Percentiles rank a stretch among this genome's conserved stretches.
phyloP scores from a whole-genome alignment of 106 monocot genomes.

The Gastrodia elata region DNA sequence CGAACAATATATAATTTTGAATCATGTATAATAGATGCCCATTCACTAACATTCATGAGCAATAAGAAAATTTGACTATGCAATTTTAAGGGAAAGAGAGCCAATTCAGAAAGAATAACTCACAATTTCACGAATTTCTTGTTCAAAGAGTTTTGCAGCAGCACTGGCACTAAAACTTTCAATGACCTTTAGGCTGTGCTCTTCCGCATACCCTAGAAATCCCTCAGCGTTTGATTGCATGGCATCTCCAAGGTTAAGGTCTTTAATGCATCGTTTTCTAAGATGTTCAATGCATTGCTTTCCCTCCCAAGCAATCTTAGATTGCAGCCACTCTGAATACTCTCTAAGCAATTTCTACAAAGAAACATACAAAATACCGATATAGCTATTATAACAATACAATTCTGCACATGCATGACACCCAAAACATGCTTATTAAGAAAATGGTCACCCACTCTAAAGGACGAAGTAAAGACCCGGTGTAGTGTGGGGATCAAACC shows the following conservation, averaged over 20 bases:
- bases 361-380: neutral
- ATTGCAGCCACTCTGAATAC: slow-evolving; percentile 70
- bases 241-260: slow-evolving; percentile 9
- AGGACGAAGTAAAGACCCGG: no score
- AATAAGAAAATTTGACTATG: neutral
- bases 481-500: no score
- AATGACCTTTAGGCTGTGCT: slow-evolving; percentile 41
- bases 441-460: neutral
- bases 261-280: slow-evolving; percentile 26
- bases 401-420: neutral
- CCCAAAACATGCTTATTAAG: neutral
- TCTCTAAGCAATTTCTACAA: slow-evolving; percentile 60
- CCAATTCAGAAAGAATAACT: slow-evolving; percentile 10
- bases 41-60: neutral
- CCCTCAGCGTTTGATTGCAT: slow-evolving; percentile 15
- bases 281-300: slow-evolving; percentile 40
- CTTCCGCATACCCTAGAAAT: slow-evolving; percentile 20
- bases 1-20: neutral
- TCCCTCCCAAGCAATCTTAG: slow-evolving; percentile 41
- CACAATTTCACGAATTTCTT: slow-evolving; percentile 95
- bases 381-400: neutral
- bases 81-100: neutral
- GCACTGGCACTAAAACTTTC: slow-evolving; percentile 66
- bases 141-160: slow-evolving; percentile 77
- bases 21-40: neutral